Conservation (phyloP, 768 basidiomycete species). For the Leccinum rimulosum region DNA sequence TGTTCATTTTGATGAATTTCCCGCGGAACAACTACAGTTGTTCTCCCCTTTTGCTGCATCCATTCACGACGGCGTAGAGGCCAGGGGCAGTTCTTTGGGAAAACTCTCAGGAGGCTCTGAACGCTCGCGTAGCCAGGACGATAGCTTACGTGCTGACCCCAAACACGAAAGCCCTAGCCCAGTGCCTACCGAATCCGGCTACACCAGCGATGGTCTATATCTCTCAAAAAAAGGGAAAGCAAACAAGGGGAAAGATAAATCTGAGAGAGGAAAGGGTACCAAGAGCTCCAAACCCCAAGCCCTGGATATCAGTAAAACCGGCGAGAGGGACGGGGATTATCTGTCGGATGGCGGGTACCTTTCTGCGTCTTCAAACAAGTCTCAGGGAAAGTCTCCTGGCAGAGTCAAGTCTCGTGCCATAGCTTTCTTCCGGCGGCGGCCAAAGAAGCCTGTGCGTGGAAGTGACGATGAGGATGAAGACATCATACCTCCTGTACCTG, state of each 20-base stretch:
- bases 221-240: slow-evolving; percentile 26
- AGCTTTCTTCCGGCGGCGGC: slow-evolving; percentile 33
- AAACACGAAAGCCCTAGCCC: slow-evolving; percentile 16
- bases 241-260: slow-evolving; percentile 20
- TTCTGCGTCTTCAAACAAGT: slow-evolving; percentile 34
- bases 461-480: slow-evolving; percentile 34
- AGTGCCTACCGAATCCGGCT: slow-evolving; percentile 22
- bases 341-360: slow-evolving; percentile 32
- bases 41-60: slow-evolving; percentile 24
- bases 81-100: neutral
- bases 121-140: slow-evolving; percentile 24
- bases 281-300: slow-evolving; percentile 19
- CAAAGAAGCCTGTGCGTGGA: slow-evolving; percentile 22
- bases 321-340: slow-evolving; percentile 24
- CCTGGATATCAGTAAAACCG: slow-evolving; percentile 14
- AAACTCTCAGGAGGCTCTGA: slow-evolving; percentile 10
- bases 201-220: slow-evolving; percentile 33
- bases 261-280: slow-evolving; percentile 14
- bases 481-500: slow-evolving; percentile 31
- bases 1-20: slow-evolving; percentile 32
- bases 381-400: slow-evolving; percentile 27
- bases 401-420: slow-evolving; percentile 32
- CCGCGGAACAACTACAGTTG: slow-evolving; percentile 29
- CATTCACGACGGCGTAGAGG: slow-evolving; percentile 1
- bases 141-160: slow-evolving; percentile 9